Evolutionary conservation across 2,329 filamentous ascomycete genomes (phyloP), one percentile per base, ranked within the genome.

Genomic region (Colletotrichum sp.): DNA sequence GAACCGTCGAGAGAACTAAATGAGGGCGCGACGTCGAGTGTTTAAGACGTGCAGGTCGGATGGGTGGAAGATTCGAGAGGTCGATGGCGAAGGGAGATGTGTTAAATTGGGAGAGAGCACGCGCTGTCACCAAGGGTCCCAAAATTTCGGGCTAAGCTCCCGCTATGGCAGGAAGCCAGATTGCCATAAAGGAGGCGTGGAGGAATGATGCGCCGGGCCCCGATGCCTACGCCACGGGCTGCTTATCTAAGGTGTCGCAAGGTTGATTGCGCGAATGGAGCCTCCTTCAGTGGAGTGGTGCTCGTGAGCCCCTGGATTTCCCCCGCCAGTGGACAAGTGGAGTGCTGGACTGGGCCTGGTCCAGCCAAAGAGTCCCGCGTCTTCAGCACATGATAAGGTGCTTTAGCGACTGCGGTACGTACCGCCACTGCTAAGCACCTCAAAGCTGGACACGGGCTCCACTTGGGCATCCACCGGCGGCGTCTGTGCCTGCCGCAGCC

Each of bases 131-230:
- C 66, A 59, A 67, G 44, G 28, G 32, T 63, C 69, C 76, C 74
- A 67, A 74, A 77, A 77, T 68, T 77, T 70, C 70, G 76, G 74
- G 74, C 57, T 62, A 70, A 63, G 69, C 65, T 77, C 59, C 69
- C 69, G 74, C 76, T 71, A 18, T 57, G 65, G 66, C 39, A 71
- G 74, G 76, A 77, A 77, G 76, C 76, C 76, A 77, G 72, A 77
- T 77, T 77, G 76, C 74, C 76, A 77, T 72, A 68, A 62, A 77
- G 65, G 73, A 77, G 76, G 62, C 52, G 34, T 71, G 76, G 76
- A 77, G 70, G 34, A 77, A 77, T 24, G 18, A 77, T 75, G 67
- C 71, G 66, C 75, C 75, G 72, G 39, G 34, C 34, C 16, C 75
- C 75, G 75, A 75, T n/a, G 57, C 49, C 39, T 34, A 44, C 66